Evolutionary conservation across 2,329 filamentous ascomycete genomes (phyloP), one percentile per base, ranked within the genome.

Genomic region (Blastomyces gilchristii): DNA sequence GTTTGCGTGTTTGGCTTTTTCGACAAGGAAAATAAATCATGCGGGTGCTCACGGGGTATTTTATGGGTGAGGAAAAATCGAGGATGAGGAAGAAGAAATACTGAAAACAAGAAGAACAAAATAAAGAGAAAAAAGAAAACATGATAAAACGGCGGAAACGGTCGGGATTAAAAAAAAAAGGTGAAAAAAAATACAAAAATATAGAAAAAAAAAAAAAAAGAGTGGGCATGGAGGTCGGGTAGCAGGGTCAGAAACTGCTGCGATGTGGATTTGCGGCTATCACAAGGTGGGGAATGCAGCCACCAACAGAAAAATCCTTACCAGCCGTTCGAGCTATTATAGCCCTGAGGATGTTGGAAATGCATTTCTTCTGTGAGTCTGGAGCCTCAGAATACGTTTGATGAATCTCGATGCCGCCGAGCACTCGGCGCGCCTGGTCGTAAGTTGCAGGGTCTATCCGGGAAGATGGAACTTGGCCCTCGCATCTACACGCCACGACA

Each of bases 401-500:
- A 72, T 91, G 88, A 62, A 87, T 85, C 65, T 85, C 84, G 65
- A 93, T 82, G 68, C 85, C 88, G 18, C 87, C 82, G 64, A 87
- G 83, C 68, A 75, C 72, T 66, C 77, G 80, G 49, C 88, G 89
- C 67, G 83, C 80, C 58, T 83, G 77, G 70, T 89, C 86, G 63
- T 94, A 82, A 62, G 79, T 82, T 37, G 85, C 81, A 16, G 87
- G 83, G 70, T 93, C 86, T 63, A 95, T 81, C 71, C 90, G 83
- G 71, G 88, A 86, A 64, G 85, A 79, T 63, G 84, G 82, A 66
- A 87, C 84, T 58, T 87, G 86, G 60, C 86, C 84, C 74, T 97
- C 93, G 79, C 90, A 96, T 80, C 97, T 97, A 74, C 87, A 93
- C 62, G 91, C 90, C 60, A 95, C 89, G 52, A 97, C 83, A 66